These are phyloP conservation scores for Erodium texanum DNA, from an alignment of 441 rosid species.

Conservation along the genomic window DNA sequence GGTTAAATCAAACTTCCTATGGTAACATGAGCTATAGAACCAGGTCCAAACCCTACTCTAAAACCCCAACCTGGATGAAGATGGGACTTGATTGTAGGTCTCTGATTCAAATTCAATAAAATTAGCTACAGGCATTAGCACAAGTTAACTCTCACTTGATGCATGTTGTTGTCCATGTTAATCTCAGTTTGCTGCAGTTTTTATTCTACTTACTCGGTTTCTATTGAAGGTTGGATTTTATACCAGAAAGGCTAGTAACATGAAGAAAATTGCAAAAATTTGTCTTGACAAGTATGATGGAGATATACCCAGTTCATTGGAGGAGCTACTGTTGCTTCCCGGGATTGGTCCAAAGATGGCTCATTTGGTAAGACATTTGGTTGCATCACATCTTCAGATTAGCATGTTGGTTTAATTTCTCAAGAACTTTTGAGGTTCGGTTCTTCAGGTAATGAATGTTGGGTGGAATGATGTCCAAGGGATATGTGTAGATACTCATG, in stretches of 20 bases:
- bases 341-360: slow-evolving; percentile 99
- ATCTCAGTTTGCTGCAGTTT: slow-evolving; percentile 5
- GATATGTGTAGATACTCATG: slow-evolving; percentile 91
- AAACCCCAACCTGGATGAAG: slow-evolving; percentile 1
- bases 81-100: slow-evolving; percentile 1
- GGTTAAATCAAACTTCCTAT: neutral
- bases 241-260: slow-evolving; percentile 69
- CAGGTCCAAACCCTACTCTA: neutral
- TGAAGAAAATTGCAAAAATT: slow-evolving; percentile 82
- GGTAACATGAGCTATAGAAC: neutral
- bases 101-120: neutral
- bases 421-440: slow-evolving; percentile 6
- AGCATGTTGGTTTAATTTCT: slow-evolving; percentile 4
- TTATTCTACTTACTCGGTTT: slow-evolving; percentile 6
- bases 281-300: slow-evolving; percentile 68
- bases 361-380: slow-evolving; percentile 64
- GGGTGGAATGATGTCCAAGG: slow-evolving; percentile 91
- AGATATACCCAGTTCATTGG: slow-evolving; percentile 82
- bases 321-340: slow-evolving; percentile 76
- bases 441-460: slow-evolving; percentile 69
- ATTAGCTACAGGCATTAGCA: neutral
- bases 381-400: neutral
- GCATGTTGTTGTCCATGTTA: neutral
- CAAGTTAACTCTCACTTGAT: neutral
- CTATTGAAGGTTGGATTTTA: slow-evolving; percentile 73